phyloP scores from a whole-genome alignment of 2,329 filamentous ascomycete genomes.

The Pyrenochaeta sp. region DNA sequence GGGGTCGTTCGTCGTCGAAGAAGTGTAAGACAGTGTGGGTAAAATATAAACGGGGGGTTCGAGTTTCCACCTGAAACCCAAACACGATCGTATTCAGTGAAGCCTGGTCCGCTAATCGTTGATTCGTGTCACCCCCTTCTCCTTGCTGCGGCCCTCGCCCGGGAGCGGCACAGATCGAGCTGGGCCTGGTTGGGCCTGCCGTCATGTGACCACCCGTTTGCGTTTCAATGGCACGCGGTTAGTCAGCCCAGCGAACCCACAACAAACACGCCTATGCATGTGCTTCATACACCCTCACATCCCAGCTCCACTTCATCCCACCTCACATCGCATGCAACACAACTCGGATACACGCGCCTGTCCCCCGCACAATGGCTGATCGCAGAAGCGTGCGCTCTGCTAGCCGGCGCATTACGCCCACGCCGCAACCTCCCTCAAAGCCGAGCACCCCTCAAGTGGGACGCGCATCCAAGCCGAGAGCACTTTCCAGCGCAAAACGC shows the following conservation, averaged over 20 bases:
- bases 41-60: slow-evolving; percentile 8
- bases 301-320: slow-evolving; percentile 3
- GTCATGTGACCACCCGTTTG: slow-evolving; percentile 25
- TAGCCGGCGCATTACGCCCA: slow-evolving; percentile 44
- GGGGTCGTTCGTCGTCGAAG: slow-evolving; percentile 13
- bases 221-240: slow-evolving; percentile 1
- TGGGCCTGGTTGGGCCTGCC: too few species aligned
- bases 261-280: slow-evolving; percentile 15
- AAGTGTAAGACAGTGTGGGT: slow-evolving; percentile 13
- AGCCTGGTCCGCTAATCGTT: slow-evolving; percentile 10
- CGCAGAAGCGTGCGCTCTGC: slow-evolving; percentile 40
- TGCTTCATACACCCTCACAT: slow-evolving; percentile 9
- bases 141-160: slow-evolving; percentile 18
- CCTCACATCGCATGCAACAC: slow-evolving; percentile 14
- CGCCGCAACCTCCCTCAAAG: slow-evolving; percentile 35
- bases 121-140: slow-evolving; percentile 29
- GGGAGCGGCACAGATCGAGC: slow-evolving; percentile 10
- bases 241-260: slow-evolving; percentile 6
- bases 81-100: slow-evolving; percentile 24
- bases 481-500: slow-evolving; percentile 51
- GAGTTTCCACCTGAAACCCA: slow-evolving; percentile 18
- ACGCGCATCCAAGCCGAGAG: slow-evolving; percentile 37
- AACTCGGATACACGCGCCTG: slow-evolving; percentile 2
- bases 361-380: slow-evolving; percentile 37
- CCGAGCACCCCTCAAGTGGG: slow-evolving; percentile 22